phyloP scores from a whole-genome alignment of 495 filamentous ascomycete species.

The Astrothelium macrocarpum region DNA sequence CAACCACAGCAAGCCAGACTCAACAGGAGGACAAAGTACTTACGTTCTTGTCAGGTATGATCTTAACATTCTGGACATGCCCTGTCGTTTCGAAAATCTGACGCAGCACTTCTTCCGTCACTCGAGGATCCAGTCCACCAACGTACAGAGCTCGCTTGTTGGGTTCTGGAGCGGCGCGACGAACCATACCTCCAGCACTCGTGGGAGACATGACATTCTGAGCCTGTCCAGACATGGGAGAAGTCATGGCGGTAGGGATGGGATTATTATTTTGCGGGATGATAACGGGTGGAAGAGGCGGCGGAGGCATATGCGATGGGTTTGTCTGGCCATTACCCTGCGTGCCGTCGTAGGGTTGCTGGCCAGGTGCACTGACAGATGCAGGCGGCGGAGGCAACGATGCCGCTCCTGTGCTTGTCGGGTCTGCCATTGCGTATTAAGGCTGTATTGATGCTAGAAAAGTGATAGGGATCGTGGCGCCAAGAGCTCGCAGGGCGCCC shows the following conservation, averaged over 20 bases:
- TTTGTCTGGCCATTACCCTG: conserved; percentile 21
- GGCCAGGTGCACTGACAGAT: conserved; percentile 27
- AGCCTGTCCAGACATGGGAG: conserved; percentile 55
- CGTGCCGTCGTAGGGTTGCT: conserved; percentile 19
- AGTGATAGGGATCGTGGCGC: neutral
- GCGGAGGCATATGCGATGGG: conserved; percentile 75
- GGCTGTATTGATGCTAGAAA: neutral
- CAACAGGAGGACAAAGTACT: conserved; percentile 31
- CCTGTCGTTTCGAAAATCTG: conserved; percentile 99
- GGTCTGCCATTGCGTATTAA: conserved; percentile 16
- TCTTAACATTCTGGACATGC: conserved; percentile 97
- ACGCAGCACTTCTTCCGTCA: conserved; percentile 91
- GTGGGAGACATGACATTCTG: conserved; percentile 27
- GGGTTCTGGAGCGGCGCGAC: conserved; percentile 90
- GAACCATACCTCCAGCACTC: conserved; percentile 62
- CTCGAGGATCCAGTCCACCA: conserved; percentile 85
- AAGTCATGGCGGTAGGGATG: conserved; percentile 86
- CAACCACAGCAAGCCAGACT: neutral
- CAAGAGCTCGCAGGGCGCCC: neutral
- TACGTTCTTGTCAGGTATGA: conserved; percentile 98
- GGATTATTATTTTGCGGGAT: conserved; percentile 97
- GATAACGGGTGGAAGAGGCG: conserved; percentile 74
- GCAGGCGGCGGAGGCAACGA: conserved; percentile 25
- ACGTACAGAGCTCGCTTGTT: conserved; percentile 98
- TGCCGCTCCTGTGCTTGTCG: neutral